phyloP scores from a whole-genome alignment of 2,329 filamentous ascomycete species.

The Mycosphaerella arachidis region DNA sequence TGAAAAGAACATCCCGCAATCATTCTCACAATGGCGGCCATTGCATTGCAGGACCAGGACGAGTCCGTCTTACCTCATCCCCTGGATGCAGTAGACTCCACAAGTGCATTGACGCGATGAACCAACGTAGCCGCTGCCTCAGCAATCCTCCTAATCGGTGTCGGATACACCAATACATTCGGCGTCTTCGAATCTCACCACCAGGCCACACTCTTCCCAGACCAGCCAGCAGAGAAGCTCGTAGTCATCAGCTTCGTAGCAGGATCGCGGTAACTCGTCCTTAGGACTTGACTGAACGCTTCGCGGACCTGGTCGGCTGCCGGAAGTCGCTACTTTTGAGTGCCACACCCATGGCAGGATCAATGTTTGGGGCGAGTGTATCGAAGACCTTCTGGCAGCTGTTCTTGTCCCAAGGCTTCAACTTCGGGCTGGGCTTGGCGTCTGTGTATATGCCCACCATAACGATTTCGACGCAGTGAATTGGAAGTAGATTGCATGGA shows the following conservation, averaged over 20 bases:
- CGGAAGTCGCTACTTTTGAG: not conserved
- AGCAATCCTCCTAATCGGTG: slow-evolving; percentile 4
- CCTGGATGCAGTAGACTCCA: no score
- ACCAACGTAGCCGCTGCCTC: not conserved
- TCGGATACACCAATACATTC: slow-evolving; percentile 4
- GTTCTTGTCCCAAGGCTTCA: not conserved
- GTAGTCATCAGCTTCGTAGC: slow-evolving; percentile 4
- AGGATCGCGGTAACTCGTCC: slow-evolving; percentile 2
- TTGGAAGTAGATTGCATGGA: no score
- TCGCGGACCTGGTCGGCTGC: slow-evolving; percentile 7
- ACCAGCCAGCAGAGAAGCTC: not conserved
- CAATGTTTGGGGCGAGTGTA: slow-evolving; percentile 4
- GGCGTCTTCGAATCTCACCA: slow-evolving; percentile 2
- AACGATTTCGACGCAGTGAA: no score
- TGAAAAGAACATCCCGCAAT: no score
- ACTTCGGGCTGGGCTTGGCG: no score
- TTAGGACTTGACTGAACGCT: slow-evolving; percentile 5
- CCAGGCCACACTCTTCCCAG: not conserved
- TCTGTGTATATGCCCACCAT: no score
- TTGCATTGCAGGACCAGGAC: no score
- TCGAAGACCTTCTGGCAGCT: not conserved
- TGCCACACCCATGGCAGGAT: not conserved
- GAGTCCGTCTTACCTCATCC: no score
- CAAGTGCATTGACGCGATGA: not conserved
- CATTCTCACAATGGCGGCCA: no score